Conservation (phyloP, 257 asterid genomes). For the Capsicum baccatum region DNA sequence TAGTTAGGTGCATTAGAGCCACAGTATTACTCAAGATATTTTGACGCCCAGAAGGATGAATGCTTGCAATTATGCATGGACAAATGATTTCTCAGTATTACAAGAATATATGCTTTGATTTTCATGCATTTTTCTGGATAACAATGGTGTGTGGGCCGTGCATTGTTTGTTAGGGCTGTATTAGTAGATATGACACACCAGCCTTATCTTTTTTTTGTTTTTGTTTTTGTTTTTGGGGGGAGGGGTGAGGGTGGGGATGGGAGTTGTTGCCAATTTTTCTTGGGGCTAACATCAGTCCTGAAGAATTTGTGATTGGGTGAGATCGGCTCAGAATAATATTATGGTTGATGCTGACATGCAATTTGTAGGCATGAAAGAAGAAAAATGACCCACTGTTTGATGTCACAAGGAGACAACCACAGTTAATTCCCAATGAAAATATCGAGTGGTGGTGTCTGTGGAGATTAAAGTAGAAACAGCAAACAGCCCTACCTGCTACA, state of each 20-base stretch:
- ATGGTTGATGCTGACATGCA: constrained; percentile 14
- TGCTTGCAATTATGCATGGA: background rate
- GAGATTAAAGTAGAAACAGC: background rate
- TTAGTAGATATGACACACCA: background rate
- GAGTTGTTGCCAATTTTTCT: background rate
- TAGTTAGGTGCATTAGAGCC: background rate
- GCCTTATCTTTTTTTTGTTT: background rate
- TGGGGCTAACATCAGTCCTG: constrained; percentile 31
- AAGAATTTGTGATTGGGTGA: constrained; percentile 37
- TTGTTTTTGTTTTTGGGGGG: no score
- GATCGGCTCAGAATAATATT: background rate
- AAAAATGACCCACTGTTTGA: background rate
- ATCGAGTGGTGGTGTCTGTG: background rate
- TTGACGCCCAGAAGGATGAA: background rate
- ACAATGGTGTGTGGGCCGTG: background rate
- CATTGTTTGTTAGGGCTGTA: background rate
- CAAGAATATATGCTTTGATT: constrained; percentile 7
- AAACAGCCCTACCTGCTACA: background rate
- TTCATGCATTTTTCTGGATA: background rate
- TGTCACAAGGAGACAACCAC: background rate
- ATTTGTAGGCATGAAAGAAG: background rate
- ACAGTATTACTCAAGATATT: background rate
- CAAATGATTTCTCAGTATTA: background rate
- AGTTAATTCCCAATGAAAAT: constrained; percentile 2
- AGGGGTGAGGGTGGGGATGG: no score